Evolutionary conservation across 139 green algal genomes (phyloP).

Genomic region (Micromonas commoda): DNA sequence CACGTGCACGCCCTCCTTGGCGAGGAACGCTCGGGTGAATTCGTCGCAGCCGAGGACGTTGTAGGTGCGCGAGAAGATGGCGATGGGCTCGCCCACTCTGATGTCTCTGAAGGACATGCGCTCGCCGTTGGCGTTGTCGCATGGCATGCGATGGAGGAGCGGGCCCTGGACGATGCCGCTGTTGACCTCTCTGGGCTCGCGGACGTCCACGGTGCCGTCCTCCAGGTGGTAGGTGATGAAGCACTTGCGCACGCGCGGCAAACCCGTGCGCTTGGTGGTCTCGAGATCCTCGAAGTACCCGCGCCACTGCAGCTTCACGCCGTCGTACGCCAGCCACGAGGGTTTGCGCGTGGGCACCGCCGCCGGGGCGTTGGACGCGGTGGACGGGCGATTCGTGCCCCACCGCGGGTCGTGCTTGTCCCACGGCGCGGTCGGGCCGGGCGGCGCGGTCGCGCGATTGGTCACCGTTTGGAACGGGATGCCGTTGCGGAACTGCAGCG

Average conservation of each 20-base stretch:
- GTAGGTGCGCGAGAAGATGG: slow-evolving; percentile 66
- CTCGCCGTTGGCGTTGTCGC: slow-evolving; percentile 35
- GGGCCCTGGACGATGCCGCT: slow-evolving; percentile 76
- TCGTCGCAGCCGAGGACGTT: slow-evolving; percentile 69
- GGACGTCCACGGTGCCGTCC: slow-evolving; percentile 78
- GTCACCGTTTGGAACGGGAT: no score
- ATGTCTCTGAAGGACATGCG: slow-evolving; percentile 44
- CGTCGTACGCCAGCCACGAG: slow-evolving; percentile 73
- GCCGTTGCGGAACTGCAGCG: no score
- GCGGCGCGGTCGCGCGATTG: no score
- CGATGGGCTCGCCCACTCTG: slow-evolving; percentile 56
- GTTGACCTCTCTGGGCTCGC: slow-evolving; percentile 79
- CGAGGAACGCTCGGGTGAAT: slow-evolving; percentile 60
- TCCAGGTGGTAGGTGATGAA: slow-evolving; percentile 81
- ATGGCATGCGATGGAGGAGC: slow-evolving; percentile 67
- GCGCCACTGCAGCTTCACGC: slow-evolving; percentile 83
- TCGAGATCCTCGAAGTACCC: slow-evolving; percentile 82
- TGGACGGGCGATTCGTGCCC: not conserved
- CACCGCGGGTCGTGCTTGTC: not conserved
- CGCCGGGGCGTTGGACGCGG: not conserved
- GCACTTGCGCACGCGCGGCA: slow-evolving; percentile 67
- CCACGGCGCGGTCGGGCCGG: not conserved
- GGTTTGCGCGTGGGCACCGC: slow-evolving; percentile 31
- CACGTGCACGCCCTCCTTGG: slow-evolving; percentile 39
- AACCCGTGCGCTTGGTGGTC: slow-evolving; percentile 62